phyloP scores from a whole-genome alignment of 805 yeast species.

The Candida dajiaensis region DNA sequence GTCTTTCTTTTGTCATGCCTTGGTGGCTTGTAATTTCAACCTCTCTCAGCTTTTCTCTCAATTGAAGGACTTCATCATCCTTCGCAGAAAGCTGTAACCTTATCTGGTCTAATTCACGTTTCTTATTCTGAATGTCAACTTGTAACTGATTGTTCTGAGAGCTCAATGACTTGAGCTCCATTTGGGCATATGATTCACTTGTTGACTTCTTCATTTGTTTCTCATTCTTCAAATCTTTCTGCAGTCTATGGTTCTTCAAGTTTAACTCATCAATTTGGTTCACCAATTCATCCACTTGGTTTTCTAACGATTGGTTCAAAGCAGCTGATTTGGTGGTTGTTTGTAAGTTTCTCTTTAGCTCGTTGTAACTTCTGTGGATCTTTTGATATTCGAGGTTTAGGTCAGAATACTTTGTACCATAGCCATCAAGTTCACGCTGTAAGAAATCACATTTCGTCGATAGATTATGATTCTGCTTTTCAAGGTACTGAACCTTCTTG shows the following conservation, averaged over 20 bases:
- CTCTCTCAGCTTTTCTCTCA: constrained; percentile 30
- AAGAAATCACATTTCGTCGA: constrained; percentile 24
- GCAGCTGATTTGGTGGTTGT: constrained; percentile 1
- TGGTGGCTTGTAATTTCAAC: constrained; percentile 25
- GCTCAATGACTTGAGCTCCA: constrained; percentile 34
- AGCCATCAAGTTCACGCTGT: constrained; percentile 13
- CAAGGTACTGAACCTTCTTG: constrained; percentile 23
- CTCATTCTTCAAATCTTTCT: constrained; percentile 31
- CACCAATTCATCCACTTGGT: constrained; percentile 22
- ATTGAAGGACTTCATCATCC: constrained; percentile 31
- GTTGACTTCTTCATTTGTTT: constrained; percentile 13
- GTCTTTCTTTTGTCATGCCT: constrained; percentile 31
- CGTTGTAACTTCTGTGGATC: constrained; percentile 20
- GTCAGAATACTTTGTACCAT: constrained; percentile 18
- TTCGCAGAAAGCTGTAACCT: constrained; percentile 25
- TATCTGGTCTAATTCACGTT: constrained; percentile 20
- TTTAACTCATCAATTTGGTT: constrained; percentile 31
- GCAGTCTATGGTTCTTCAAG: constrained; percentile 30
- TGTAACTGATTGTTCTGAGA: constrained; percentile 30
- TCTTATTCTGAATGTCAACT: constrained; percentile 21
- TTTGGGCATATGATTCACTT: constrained; percentile 25
- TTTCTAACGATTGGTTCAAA: constrained; percentile 24
- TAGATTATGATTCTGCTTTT: constrained; percentile 18
- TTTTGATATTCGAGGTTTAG: constrained; percentile 28
- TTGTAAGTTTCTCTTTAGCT: constrained; percentile 11